Conservation (phyloP, 2,329 filamentous ascomycete species). For the Ramichloridium luteum region DNA sequence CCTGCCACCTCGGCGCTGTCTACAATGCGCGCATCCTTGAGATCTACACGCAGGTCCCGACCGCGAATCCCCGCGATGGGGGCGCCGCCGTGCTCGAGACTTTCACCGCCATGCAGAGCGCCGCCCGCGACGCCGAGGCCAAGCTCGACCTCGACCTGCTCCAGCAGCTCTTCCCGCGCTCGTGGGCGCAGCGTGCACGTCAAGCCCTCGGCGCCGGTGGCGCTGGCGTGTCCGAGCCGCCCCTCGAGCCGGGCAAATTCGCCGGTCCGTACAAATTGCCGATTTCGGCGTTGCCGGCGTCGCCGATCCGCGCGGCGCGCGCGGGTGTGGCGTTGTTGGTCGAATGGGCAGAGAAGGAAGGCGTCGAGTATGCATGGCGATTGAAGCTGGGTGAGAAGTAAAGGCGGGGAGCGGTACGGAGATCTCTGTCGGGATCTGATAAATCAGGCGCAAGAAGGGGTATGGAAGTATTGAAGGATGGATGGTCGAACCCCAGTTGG, state of each 20-base stretch:
- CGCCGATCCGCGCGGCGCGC: slow-evolving; percentile 32
- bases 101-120: slow-evolving; percentile 10
- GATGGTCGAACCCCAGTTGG: no score
- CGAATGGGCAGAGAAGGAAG: slow-evolving; percentile 28
- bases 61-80: slow-evolving; percentile 4
- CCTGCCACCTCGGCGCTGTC: slow-evolving; percentile 29
- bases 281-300: slow-evolving; percentile 26
- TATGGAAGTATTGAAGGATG: no score
- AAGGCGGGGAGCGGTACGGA: no score
- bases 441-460: no score
- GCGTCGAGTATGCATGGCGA: slow-evolving; percentile 15
- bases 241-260: slow-evolving; percentile 18
- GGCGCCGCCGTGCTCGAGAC: slow-evolving; percentile 8
- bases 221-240: neutral
- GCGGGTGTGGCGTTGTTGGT: slow-evolving; percentile 31
- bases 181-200: slow-evolving; percentile 25
- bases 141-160: slow-evolving; percentile 26
- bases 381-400: slow-evolving; percentile 13
- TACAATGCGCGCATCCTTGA: slow-evolving; percentile 28
- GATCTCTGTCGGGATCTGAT: no score
- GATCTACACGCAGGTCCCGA: slow-evolving; percentile 6
- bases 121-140: slow-evolving; percentile 12
- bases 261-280: slow-evolving; percentile 30
- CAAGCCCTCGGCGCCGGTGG: slow-evolving; percentile 17
- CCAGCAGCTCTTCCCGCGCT: slow-evolving; percentile 26